phyloP scores from a whole-genome alignment of 345 rosid genomes.

The Euphorbia tirucalli region DNA sequence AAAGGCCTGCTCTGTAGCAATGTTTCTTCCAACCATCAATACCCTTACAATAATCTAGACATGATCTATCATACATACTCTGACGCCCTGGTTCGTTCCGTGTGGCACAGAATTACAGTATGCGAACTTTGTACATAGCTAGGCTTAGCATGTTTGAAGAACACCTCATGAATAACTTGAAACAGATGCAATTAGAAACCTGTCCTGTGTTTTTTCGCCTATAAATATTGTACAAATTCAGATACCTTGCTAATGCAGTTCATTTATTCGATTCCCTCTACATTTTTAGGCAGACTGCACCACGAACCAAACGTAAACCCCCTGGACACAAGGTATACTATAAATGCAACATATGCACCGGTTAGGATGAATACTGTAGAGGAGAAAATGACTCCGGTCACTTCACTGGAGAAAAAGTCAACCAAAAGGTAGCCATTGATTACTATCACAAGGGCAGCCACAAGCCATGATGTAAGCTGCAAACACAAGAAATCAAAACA shows the following conservation, averaged over 20 bases:
- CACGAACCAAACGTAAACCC: slow-evolving; percentile 40
- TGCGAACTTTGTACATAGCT: slow-evolving; percentile 5
- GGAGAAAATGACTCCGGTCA: slow-evolving; percentile 40
- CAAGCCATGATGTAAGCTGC: slow-evolving; percentile 76
- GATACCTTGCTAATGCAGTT: background rate
- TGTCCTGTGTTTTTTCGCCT: background rate
- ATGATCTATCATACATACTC: background rate
- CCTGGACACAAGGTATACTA: slow-evolving; percentile 57
- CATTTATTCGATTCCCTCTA: slow-evolving; percentile 5
- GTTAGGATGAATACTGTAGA: slow-evolving; percentile 40
- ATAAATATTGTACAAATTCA: background rate
- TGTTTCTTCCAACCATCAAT: slow-evolving; percentile 1
- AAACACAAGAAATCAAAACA: background rate
- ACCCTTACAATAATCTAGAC: background rate
- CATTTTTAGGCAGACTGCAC: slow-evolving; percentile 16
- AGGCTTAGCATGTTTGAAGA: background rate
- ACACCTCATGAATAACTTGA: background rate
- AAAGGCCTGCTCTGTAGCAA: background rate
- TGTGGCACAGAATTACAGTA: background rate
- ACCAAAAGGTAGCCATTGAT: slow-evolving; percentile 81
- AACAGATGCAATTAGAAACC: background rate
- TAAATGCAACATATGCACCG: slow-evolving; percentile 58
- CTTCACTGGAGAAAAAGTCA: slow-evolving; percentile 72
- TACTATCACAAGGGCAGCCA: slow-evolving; percentile 73
- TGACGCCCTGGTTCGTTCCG: background rate